These are phyloP conservation scores for Sclerotiophoma versabilis DNA, from an alignment of 2,329 filamentous ascomycete species.

Conservation along the genomic window DNA sequence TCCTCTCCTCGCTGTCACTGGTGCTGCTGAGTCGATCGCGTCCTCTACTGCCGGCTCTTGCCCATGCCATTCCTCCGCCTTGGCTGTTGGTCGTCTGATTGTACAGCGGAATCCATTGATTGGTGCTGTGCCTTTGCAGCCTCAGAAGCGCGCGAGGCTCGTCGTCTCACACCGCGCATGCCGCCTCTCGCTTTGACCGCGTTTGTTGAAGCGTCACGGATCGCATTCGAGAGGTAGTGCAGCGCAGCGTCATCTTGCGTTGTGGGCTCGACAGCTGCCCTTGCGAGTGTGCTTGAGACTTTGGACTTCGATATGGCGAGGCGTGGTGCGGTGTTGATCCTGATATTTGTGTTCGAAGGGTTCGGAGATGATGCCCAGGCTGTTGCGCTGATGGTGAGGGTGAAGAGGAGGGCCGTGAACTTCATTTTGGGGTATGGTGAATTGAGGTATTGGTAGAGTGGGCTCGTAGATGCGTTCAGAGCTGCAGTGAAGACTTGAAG, in stretches of 20 bases:
- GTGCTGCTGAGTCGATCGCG: too few relatives aligned
- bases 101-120: not conserved
- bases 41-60: not conserved
- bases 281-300: not conserved
- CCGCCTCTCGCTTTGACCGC: not conserved
- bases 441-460: not conserved
- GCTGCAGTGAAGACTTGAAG: not conserved
- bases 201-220: not conserved
- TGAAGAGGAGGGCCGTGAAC: not conserved
- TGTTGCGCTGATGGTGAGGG: not conserved
- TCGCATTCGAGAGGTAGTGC: not conserved
- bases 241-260: not conserved
- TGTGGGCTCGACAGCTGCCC: not conserved
- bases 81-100: not conserved
- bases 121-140: not conserved
- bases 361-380: not conserved
- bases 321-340: not conserved
- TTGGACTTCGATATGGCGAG: not conserved
- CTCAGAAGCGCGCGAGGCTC: not conserved
- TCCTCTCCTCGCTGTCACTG: too few relatives aligned
- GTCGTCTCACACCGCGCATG: not conserved
- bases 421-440: conserved; percentile 1
- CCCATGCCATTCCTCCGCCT: not conserved
- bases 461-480: not conserved
- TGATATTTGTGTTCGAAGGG: not conserved